Conservation (phyloP, 352 stramenopile genomes). For the Sclerospora graminicola region DNA sequence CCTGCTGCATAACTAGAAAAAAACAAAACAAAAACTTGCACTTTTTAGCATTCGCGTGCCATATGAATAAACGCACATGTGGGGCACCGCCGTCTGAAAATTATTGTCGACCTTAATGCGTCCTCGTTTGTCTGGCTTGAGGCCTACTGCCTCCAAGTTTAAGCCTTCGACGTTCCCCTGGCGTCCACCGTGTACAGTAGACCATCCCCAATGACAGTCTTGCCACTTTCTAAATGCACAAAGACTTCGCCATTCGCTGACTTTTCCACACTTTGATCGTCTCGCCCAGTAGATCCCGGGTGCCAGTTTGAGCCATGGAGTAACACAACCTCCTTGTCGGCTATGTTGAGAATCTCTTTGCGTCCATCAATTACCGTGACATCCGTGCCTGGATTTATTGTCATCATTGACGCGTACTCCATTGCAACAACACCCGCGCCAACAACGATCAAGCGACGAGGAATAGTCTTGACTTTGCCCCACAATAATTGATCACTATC, state of each 20-base stretch:
- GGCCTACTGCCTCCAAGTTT: constrained; percentile 64
- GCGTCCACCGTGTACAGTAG: constrained; percentile 84
- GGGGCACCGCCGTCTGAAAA: constrained; percentile 77
- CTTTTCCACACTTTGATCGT: constrained; percentile 69
- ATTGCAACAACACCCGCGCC: constrained; percentile 86
- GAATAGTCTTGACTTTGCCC: constrained; percentile 58
- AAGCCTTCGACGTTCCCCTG: constrained; percentile 82
- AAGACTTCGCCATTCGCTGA: constrained; percentile 51
- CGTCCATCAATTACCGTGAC: constrained; percentile 85
- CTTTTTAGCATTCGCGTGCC: too few relatives aligned
- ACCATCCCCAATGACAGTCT: constrained; percentile 74
- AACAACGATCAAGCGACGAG: constrained; percentile 71
- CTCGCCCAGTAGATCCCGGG: constrained; percentile 78
- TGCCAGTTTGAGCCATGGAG: constrained; percentile 80
- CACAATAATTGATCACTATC: constrained; percentile 82
- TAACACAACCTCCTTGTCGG: constrained; percentile 83
- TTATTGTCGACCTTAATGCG: constrained; percentile 82
- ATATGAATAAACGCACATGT: constrained; percentile 53
- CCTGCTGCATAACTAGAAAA: constrained; percentile 73
- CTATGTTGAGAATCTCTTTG: constrained; percentile 83
- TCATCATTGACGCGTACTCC: constrained; percentile 89
- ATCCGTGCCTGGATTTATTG: constrained; percentile 81
- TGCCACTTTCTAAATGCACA: constrained; percentile 77
- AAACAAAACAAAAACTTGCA: neutral
- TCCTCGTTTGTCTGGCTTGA: constrained; percentile 72